phyloP scores from a whole-genome alignment of 495 filamentous ascomycete genomes.

The Talaromyces adpressus region DNA sequence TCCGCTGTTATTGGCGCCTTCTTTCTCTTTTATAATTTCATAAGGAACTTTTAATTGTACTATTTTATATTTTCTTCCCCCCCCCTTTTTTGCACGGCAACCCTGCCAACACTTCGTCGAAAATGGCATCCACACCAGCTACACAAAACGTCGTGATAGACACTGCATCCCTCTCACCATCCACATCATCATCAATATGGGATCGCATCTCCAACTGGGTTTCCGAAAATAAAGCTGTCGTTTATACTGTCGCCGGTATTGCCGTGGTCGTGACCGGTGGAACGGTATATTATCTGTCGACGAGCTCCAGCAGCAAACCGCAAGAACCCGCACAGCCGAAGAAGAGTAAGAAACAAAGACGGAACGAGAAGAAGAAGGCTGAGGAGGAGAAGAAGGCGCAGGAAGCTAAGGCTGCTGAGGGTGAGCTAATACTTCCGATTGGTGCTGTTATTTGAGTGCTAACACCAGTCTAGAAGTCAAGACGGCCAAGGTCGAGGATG shows the following conservation, averaged over 20 bases:
- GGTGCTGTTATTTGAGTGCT: neutral
- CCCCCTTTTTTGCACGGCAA: neutral
- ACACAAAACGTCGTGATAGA: slow-evolving; percentile 29
- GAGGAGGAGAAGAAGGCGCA: slow-evolving; percentile 60
- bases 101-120: neutral
- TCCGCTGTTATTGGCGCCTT: neutral
- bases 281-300: slow-evolving; percentile 85
- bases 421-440: neutral
- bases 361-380: slow-evolving; percentile 57
- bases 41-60: neutral
- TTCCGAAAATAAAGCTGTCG: slow-evolving; percentile 87
- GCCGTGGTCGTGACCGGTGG: slow-evolving; percentile 85
- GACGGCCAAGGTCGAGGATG: slow-evolving; percentile 52
- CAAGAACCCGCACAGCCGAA: slow-evolving; percentile 29
- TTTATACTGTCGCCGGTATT: slow-evolving; percentile 92
- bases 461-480: slow-evolving; percentile 27
- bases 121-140: neutral
- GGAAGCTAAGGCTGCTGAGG: slow-evolving; percentile 14
- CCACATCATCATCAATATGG: slow-evolving; percentile 67
- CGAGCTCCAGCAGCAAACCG: slow-evolving; percentile 27
- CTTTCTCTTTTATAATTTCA: slow-evolving; percentile 1
- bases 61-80: neutral
- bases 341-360: slow-evolving; percentile 59
- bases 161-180: slow-evolving; percentile 40
- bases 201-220: slow-evolving; percentile 86